These are phyloP conservation scores for Lentinula edodes DNA, from an alignment of 768 basidiomycete genomes.

Conservation along the genomic window DNA sequence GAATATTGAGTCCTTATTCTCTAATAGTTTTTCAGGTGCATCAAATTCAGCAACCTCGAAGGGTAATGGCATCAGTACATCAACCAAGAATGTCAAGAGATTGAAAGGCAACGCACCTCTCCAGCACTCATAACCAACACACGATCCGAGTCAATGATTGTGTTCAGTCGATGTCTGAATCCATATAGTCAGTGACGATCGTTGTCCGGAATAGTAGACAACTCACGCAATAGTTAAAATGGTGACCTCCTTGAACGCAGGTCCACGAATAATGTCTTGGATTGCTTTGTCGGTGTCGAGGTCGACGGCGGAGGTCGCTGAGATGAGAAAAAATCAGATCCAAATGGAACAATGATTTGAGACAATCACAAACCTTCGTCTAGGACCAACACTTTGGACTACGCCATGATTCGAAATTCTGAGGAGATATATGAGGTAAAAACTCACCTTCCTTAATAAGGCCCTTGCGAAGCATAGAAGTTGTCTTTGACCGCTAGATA, in stretches of 20 bases:
- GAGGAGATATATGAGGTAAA: background rate
- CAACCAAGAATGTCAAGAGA: background rate
- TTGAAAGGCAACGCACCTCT: slow-evolving; percentile 32
- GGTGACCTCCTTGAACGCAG: slow-evolving; percentile 71
- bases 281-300: slow-evolving; percentile 58
- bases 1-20: slow-evolving; percentile 51
- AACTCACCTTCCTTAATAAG: slow-evolving; percentile 60
- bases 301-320: slow-evolving; percentile 27
- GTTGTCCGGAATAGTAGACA: slow-evolving; percentile 3
- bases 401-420: slow-evolving; percentile 6
- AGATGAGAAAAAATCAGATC: background rate
- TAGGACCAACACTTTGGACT: slow-evolving; percentile 86
- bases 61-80: background rate
- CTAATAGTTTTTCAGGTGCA: slow-evolving; percentile 56
- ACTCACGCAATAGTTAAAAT: slow-evolving; percentile 84
- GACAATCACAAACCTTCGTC: slow-evolving; percentile 63
- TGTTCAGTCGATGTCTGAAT: slow-evolving; percentile 70
- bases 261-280: slow-evolving; percentile 81
- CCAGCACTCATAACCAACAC: slow-evolving; percentile 82
- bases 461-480: slow-evolving; percentile 87
- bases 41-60: slow-evolving; percentile 76
- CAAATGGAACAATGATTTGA: background rate
- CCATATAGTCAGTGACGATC: background rate
- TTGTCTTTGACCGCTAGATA: slow-evolving; percentile 84
- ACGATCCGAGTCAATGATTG: slow-evolving; percentile 76